Percentiles rank a stretch among this genome's conserved stretches.
These are phyloP conservation scores for Neurospora sp. DNA, from an alignment of 2,329 filamentous ascomycete species.

Conservation along the genomic window DNA sequence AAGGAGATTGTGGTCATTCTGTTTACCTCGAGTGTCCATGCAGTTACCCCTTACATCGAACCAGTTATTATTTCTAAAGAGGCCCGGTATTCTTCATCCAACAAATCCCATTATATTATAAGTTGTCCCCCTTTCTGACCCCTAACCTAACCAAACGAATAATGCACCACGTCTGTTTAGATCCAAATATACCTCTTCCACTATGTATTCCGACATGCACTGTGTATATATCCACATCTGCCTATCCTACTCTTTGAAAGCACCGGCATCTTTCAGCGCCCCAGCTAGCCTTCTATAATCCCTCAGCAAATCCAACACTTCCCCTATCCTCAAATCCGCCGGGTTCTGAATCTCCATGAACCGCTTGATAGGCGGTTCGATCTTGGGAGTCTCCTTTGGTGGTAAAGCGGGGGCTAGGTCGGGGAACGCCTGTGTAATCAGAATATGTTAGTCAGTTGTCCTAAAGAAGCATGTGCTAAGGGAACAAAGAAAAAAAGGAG, in stretches of 20 bases:
- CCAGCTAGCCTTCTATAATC: constrained; percentile 66
- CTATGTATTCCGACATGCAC: neutral
- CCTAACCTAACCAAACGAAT: neutral
- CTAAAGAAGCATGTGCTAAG: no score
- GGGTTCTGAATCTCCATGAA: constrained; percentile 66
- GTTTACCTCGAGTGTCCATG: no score
- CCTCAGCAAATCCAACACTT: constrained; percentile 59
- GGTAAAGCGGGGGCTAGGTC: constrained; percentile 46
- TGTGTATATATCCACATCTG: neutral
- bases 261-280: constrained; percentile 51
- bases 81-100: no score
- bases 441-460: neutral
- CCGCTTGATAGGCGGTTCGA: constrained; percentile 57
- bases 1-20: no score
- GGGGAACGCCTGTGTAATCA: constrained; percentile 42
- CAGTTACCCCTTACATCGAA: no score
- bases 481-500: neutral
- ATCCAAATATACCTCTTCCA: neutral
- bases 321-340: constrained; percentile 60
- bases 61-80: no score
- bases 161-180: neutral
- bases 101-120: neutral
- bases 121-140: neutral
- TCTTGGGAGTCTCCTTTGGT: constrained; percentile 43
- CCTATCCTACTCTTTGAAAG: constrained; percentile 35